Evolutionary conservation across 495 filamentous ascomycete genomes (phyloP).

Genomic region (Xylaria nigripes): DNA sequence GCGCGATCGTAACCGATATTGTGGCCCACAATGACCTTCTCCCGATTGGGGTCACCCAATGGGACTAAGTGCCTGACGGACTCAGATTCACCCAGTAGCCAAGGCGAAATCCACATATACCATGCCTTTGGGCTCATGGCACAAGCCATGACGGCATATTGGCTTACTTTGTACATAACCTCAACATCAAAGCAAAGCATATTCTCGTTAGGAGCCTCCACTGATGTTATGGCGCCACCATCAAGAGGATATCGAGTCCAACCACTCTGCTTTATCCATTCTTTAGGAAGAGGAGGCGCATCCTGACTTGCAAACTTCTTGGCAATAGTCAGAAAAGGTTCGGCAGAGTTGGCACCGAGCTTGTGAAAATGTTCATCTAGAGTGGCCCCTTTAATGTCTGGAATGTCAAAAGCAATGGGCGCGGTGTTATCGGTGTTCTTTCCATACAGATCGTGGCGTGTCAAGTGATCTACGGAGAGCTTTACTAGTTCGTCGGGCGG

Average conservation of each 20-base stretch:
- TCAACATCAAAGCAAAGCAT: conserved; percentile 93
- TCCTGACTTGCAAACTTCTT: conserved; percentile 60
- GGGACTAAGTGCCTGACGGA: conserved; percentile 74
- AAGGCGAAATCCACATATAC: conserved; percentile 97
- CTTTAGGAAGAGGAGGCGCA: conserved; percentile 64
- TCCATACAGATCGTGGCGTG: conserved; percentile 76
- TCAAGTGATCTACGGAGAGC: conserved; percentile 75
- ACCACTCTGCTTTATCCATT: conserved; percentile 73
- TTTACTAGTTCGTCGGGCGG: conserved; percentile 60
- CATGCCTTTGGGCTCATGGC: conserved; percentile 78
- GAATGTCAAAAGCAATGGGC: conserved; percentile 81
- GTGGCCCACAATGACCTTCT: conserved; percentile 80
- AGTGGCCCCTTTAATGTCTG: conserved; percentile 64
- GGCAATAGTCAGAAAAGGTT: conserved; percentile 74
- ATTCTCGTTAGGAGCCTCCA: conserved; percentile 68
- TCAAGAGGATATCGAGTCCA: conserved; percentile 89
- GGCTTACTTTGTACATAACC: conserved; percentile 87
- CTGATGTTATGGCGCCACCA: conserved; percentile 53
- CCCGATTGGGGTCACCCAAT: conserved; percentile 60
- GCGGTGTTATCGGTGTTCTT: conserved; percentile 70
- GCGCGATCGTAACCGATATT: conserved; percentile 95
- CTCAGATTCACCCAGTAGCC: conserved; percentile 79
- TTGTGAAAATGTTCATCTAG: conserved; percentile 94
- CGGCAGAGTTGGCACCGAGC: conserved; percentile 77
- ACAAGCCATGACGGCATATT: conserved; percentile 93